Percentiles rank a stretch among this genome's conserved stretches.
Evolutionary conservation across 225 moss, liverwort and hornwort genomes (phyloP).

Genomic region (Anthoceros angustus): DNA sequence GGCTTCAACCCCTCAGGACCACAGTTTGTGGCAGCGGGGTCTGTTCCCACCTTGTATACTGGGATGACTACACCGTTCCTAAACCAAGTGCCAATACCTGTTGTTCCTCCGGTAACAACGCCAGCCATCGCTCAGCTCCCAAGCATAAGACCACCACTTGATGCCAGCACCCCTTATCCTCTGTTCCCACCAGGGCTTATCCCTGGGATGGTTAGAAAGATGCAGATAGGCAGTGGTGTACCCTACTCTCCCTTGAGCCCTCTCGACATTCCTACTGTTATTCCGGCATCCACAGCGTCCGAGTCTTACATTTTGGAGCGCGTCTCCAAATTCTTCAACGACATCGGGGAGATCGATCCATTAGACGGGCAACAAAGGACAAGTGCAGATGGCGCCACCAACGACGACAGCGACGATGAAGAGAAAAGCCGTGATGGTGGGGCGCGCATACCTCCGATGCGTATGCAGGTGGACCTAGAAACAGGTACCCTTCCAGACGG

Average conservation of each 20-base stretch:
- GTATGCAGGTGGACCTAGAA: constrained; percentile 76
- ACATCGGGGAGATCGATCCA: constrained; percentile 85
- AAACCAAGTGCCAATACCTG: constrained; percentile 70
- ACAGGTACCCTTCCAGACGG: constrained; percentile 78
- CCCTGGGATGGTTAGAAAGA: constrained; percentile 96
- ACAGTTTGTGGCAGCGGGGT: constrained; percentile 55
- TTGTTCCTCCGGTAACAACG: constrained; percentile 29
- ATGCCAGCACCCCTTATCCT: constrained; percentile 49
- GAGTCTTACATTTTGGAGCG: constrained; percentile 79
- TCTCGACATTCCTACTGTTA: constrained; percentile 85
- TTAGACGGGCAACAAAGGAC: constrained; percentile 63
- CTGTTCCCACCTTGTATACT: constrained; percentile 57
- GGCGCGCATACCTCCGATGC: constrained; percentile 74
- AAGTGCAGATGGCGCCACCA: constrained; percentile 17
- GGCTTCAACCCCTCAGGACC: constrained; percentile 62
- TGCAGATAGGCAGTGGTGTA: constrained; percentile 99
- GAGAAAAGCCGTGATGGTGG: constrained; percentile 55
- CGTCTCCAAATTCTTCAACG: constrained; percentile 80
- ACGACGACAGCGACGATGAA: constrained; percentile 45
- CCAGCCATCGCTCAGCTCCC: constrained; percentile 87
- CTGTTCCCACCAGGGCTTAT: constrained; percentile 97
- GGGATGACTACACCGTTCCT: constrained; percentile 69
- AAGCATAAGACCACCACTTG: constrained; percentile 47
- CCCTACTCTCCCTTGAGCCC: constrained; percentile 92
- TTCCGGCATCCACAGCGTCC: constrained; percentile 56